Conservation (phyloP, 208 protist species). For the Wallacemonas collosoma region DNA sequence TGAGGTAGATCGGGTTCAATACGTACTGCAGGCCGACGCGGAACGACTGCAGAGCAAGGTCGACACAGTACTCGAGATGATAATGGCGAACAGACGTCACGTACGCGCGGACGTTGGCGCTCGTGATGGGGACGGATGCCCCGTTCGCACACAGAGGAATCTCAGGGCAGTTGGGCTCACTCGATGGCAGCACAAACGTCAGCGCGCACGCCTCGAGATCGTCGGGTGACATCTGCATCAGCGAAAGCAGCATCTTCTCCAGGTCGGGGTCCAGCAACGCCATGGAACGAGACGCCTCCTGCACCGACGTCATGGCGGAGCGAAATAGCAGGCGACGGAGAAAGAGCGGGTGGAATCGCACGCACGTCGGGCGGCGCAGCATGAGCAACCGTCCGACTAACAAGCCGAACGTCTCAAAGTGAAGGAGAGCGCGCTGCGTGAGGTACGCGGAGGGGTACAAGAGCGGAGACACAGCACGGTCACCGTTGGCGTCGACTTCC, state of each 20-base stretch:
- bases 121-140: conserved; percentile 23
- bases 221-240: conserved; percentile 30
- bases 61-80: conserved; percentile 36
- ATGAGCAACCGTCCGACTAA: conserved; percentile 66
- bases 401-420: conserved; percentile 72
- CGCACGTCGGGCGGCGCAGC: conserved; percentile 41
- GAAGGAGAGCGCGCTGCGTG: conserved; percentile 36
- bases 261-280: conserved; percentile 51
- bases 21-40: conserved; percentile 49
- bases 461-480: neutral
- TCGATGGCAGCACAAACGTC: conserved; percentile 54
- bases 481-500: conserved; percentile 31
- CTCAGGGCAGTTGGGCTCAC: conserved; percentile 19
- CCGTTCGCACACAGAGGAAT: conserved; percentile 34
- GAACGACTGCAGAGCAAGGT: conserved; percentile 41
- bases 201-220: conserved; percentile 56
- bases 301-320: neutral
- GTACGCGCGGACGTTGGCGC: conserved; percentile 57
- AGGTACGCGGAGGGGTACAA: conserved; percentile 29
- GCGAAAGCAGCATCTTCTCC: conserved; percentile 34
- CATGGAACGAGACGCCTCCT: conserved; percentile 26
- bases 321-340: conserved; percentile 38
- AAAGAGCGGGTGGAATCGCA: conserved; percentile 69
- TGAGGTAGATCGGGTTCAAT: conserved; percentile 52
- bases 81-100: conserved; percentile 33